Percentiles rank a stretch among this genome's conserved stretches.
These are phyloP conservation scores for Talaromyces amestolkiae DNA, from an alignment of 2,329 filamentous ascomycete species.

Conservation along the genomic window DNA sequence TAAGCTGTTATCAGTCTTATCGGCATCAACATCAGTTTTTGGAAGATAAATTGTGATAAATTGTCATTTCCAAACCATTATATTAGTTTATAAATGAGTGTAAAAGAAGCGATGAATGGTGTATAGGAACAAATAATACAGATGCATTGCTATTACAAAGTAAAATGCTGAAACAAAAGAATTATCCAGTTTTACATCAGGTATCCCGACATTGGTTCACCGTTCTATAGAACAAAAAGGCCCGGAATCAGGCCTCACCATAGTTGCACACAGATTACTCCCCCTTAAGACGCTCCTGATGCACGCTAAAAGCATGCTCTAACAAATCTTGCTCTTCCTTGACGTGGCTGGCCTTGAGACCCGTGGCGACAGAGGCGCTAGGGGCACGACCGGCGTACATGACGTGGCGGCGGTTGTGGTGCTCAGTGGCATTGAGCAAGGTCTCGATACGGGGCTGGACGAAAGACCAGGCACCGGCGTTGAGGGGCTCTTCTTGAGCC, in stretches of 20 bases:
- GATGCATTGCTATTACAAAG: conserved; percentile 14
- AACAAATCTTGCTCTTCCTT: conserved; percentile 91
- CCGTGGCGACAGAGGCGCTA: conserved; percentile 89
- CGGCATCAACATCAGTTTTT: background rate
- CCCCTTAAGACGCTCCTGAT: conserved; percentile 66
- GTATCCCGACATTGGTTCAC: conserved; percentile 1
- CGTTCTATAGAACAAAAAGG: conserved; percentile 1
- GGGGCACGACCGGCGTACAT: conserved; percentile 95
- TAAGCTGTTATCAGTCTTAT: background rate
- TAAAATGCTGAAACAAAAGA: conserved; percentile 15
- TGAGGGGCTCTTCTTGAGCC: conserved; percentile 96
- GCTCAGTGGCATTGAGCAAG: conserved; percentile 83
- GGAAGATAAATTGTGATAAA: too few relatives aligned
- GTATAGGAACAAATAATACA: background rate
- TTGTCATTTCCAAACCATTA: too few relatives aligned
- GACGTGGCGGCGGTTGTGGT: conserved; percentile 90
- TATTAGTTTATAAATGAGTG: background rate
- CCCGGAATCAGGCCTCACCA: background rate
- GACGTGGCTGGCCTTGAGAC: conserved; percentile 79
- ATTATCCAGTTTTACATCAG: conserved; percentile 18
- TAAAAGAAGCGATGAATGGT: background rate
- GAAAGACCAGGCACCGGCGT: conserved; percentile 95
- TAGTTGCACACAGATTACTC: conserved; percentile 45
- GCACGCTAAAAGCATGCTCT: conserved; percentile 60
- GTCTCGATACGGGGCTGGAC: conserved; percentile 98